These are phyloP conservation scores for Luffa acutangula DNA, from an alignment of 306 rosid genomes.

Conservation along the genomic window DNA sequence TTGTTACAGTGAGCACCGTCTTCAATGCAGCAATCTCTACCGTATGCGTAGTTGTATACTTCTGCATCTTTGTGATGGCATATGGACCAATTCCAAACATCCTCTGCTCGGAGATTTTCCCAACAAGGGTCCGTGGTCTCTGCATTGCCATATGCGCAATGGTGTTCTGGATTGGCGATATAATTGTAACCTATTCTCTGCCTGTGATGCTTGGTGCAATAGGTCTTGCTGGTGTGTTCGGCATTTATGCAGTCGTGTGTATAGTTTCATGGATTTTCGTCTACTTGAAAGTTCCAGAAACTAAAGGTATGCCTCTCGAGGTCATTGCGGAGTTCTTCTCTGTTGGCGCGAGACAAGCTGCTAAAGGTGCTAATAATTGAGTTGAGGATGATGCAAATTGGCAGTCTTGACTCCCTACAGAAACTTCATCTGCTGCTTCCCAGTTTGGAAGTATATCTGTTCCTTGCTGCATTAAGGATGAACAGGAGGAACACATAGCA, in stretches of 20 bases:
- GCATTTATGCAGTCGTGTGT: constrained; percentile 49
- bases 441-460: background rate
- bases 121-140: constrained; percentile 72
- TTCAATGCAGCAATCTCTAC: constrained; percentile 53
- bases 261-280: constrained; percentile 53
- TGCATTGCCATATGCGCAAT: constrained; percentile 70
- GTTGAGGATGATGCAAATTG: background rate
- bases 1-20: constrained; percentile 28
- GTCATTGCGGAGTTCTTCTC: constrained; percentile 72
- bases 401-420: background rate
- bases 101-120: constrained; percentile 70
- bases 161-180: constrained; percentile 61
- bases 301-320: constrained; percentile 91
- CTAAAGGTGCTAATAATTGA: constrained; percentile 35
- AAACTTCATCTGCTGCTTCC: constrained; percentile 1
- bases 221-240: constrained; percentile 57
- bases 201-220: constrained; percentile 44
- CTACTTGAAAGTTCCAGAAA: constrained; percentile 71
- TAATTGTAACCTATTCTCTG: constrained; percentile 57
- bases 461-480: background rate
- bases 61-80: constrained; percentile 58
- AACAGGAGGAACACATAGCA: background rate
- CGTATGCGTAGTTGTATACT: constrained; percentile 44
- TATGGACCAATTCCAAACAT: constrained; percentile 79
- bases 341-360: constrained; percentile 43